A percentile compares a stretch with the other conserved stretches of the same genome.
Conservation (phyloP, 208 protist species). For the Acanthamoeba triangularis region DNA sequence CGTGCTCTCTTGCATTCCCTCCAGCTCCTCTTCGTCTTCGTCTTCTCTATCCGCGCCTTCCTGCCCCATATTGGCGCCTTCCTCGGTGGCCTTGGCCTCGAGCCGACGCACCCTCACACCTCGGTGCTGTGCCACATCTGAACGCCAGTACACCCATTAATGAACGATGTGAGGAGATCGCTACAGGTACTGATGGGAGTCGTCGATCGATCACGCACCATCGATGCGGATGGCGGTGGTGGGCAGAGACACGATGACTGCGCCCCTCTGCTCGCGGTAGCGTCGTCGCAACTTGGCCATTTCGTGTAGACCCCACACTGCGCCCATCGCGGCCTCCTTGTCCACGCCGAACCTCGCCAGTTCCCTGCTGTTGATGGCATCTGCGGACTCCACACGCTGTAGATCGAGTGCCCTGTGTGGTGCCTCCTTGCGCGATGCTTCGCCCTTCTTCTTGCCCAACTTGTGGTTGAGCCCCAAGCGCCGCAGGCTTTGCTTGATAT, state of each 20-base stretch:
- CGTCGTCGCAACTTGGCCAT: slow-evolving; percentile 30
- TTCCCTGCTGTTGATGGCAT: not conserved
- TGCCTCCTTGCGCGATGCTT: not conserved
- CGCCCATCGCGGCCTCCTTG: slow-evolving; percentile 19
- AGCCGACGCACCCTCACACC: not conserved
- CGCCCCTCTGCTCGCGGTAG: not conserved
- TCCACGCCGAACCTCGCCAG: not conserved
- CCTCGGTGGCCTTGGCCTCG: not conserved
- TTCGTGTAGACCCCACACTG: slow-evolving; percentile 54
- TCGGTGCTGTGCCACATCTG: slow-evolving; percentile 8
- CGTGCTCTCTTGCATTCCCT: not conserved
- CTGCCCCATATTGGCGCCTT: not conserved
- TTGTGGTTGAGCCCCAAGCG: slow-evolving; percentile 13
- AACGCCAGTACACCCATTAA: not conserved
- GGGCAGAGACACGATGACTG: slow-evolving; percentile 24
- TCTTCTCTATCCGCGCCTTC: not conserved
- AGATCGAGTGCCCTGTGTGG: not conserved
- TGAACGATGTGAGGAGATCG: too few relatives aligned
- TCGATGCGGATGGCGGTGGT: slow-evolving; percentile 11
- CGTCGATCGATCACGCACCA: not conserved
- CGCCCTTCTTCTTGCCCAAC: not conserved
- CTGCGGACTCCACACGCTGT: not conserved
- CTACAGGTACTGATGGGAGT: not conserved
- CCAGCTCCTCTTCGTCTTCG: not conserved
- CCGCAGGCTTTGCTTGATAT: slow-evolving; percentile 14